These are phyloP conservation scores for Hypoxylon sp. DNA, from an alignment of 2,329 filamentous ascomycete genomes.

Conservation along the genomic window DNA sequence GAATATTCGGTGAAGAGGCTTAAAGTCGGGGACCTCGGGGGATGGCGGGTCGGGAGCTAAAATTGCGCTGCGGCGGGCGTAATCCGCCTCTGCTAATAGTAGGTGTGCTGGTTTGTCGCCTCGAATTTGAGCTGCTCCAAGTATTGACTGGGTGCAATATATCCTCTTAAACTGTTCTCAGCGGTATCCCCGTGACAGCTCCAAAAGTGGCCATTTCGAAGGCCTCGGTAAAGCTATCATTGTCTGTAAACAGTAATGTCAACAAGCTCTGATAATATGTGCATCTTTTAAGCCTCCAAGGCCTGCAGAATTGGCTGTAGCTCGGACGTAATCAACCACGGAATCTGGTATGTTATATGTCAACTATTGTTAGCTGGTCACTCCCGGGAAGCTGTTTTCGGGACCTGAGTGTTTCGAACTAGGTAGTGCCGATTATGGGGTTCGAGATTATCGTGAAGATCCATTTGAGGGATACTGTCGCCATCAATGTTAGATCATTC, in stretches of 20 bases:
- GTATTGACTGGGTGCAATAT: constrained; percentile 6
- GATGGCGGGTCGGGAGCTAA: constrained; percentile 9
- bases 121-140: constrained; percentile 9
- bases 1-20: constrained; percentile 21
- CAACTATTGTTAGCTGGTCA: constrained; percentile 16
- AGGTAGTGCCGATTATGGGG: constrained; percentile 18
- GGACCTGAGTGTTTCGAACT: constrained; percentile 16
- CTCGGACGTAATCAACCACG: constrained; percentile 13
- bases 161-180: neutral
- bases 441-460: constrained; percentile 16
- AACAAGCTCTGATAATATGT: constrained; percentile 15
- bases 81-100: too few species aligned
- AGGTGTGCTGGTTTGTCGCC: constrained; percentile 2
- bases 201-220: constrained; percentile 18
- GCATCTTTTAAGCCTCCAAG: constrained; percentile 25
- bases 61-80: constrained; percentile 22
- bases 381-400: constrained; percentile 16
- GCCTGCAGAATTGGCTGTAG: constrained; percentile 4
- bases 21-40: constrained; percentile 19
- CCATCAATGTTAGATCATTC: constrained; percentile 14
- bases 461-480: constrained; percentile 7
- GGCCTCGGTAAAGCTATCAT: constrained; percentile 22
- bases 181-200: constrained; percentile 28
- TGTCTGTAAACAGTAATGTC: constrained; percentile 24
- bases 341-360: constrained; percentile 6